These are phyloP conservation scores for Dentipellis fragilis DNA, from an alignment of 768 basidiomycete genomes.

Conservation along the genomic window DNA sequence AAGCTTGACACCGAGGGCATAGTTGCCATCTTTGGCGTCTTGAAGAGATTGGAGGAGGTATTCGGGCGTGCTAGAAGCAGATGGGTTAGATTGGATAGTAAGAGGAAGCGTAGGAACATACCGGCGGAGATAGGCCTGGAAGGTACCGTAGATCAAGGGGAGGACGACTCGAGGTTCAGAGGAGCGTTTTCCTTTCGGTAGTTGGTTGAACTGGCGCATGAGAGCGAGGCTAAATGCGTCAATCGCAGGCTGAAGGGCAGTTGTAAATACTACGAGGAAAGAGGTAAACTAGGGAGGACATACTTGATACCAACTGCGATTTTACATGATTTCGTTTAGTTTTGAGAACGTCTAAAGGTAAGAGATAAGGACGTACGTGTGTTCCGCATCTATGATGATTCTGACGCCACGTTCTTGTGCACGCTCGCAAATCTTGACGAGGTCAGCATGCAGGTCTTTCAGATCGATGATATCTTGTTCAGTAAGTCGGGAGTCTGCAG, in stretches of 20 bases:
- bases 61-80: constrained; percentile 43
- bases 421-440: constrained; percentile 52
- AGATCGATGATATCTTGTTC: constrained; percentile 51
- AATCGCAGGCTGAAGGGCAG: constrained; percentile 53
- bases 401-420: constrained; percentile 56
- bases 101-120: constrained; percentile 17
- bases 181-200: constrained; percentile 11
- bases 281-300: not conserved
- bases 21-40: constrained; percentile 56
- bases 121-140: constrained; percentile 82
- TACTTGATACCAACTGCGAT: constrained; percentile 29
- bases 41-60: constrained; percentile 55
- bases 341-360: not conserved
- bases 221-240: constrained; percentile 71
- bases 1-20: constrained; percentile 81
- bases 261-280: not conserved
- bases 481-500: constrained; percentile 26
- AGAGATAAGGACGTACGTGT: constrained; percentile 35
- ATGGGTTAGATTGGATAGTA: not conserved
- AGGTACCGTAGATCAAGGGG: constrained; percentile 77
- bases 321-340: not conserved
- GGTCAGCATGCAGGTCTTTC: constrained; percentile 47
- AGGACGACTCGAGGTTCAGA: not conserved
- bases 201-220: constrained; percentile 66
- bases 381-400: constrained; percentile 80